phyloP scores from a whole-genome alignment of 805 yeast species.

The Wickerhamiella musiphila region DNA sequence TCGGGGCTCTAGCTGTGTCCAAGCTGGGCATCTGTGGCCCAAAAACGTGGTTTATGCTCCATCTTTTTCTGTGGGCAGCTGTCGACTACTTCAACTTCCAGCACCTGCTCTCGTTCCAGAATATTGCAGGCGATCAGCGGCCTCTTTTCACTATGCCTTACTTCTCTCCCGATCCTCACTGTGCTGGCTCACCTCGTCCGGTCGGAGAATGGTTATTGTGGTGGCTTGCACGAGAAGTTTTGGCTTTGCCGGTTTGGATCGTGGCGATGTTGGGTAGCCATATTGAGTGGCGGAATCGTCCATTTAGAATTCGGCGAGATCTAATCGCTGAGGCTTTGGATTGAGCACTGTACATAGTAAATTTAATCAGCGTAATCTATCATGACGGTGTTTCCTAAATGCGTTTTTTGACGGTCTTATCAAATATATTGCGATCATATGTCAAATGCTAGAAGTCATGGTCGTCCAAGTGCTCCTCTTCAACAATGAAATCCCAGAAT shows the following conservation, averaged over 20 bases:
- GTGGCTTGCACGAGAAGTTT: conserved; percentile 54
- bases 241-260: conserved; percentile 76
- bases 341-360: not conserved
- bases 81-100: conserved; percentile 47
- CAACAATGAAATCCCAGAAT: too few species aligned
- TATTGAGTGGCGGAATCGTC: conserved; percentile 53
- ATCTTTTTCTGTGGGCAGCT: conserved; percentile 43
- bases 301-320: conserved; percentile 56
- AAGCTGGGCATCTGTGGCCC: too few species aligned
- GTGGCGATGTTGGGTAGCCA: conserved; percentile 59
- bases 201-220: conserved; percentile 23
- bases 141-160: conserved; percentile 17
- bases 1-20: conserved; percentile 40
- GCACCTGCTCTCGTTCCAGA: conserved; percentile 21
- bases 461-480: too few species aligned
- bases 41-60: conserved; percentile 29
- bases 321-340: conserved; percentile 50
- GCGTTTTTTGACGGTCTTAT: too few species aligned
- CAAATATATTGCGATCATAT: too few species aligned
- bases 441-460: not conserved
- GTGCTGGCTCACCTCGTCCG: conserved; percentile 6
- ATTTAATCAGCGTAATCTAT: not conserved
- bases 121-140: conserved; percentile 12
- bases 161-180: conserved; percentile 14
- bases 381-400: too few species aligned